Conservation (phyloP, 2,329 filamentous ascomycete species). For the Ascochyta clinopodiicola region DNA sequence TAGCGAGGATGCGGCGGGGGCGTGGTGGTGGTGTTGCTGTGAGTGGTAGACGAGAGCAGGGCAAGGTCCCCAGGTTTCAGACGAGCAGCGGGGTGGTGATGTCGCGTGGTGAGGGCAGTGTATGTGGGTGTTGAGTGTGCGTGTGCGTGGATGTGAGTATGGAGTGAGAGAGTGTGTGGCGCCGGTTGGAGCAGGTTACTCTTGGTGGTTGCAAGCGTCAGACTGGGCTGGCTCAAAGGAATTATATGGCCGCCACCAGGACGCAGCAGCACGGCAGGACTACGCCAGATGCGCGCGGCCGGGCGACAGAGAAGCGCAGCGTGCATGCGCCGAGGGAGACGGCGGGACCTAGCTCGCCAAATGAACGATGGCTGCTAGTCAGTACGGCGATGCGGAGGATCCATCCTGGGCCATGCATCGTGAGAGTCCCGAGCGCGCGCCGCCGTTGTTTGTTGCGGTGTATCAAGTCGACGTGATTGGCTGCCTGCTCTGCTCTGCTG, state of each 20-base stretch:
- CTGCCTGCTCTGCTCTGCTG: neutral
- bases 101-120: conserved; percentile 30
- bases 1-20: neutral
- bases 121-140: too few relatives aligned
- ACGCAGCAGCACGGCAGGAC: conserved; percentile 14
- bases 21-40: conserved; percentile 14
- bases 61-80: conserved; percentile 32
- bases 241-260: conserved; percentile 26
- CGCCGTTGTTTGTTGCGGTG: conserved; percentile 10
- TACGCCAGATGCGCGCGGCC: conserved; percentile 14
- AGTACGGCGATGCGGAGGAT: conserved; percentile 12
- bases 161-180: conserved; percentile 10
- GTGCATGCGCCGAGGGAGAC: conserved; percentile 23
- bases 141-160: too few relatives aligned
- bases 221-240: conserved; percentile 26
- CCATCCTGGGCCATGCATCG: conserved; percentile 9
- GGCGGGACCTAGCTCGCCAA: conserved; percentile 35
- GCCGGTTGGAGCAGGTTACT: conserved; percentile 6
- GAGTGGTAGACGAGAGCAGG: conserved; percentile 22
- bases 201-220: conserved; percentile 24
- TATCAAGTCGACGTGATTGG: neutral
- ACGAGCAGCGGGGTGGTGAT: conserved; percentile 21
- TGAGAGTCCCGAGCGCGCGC: conserved; percentile 7
- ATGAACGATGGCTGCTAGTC: conserved; percentile 26
- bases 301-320: conserved; percentile 11